phyloP scores from a whole-genome alignment of 495 filamentous ascomycete species.

The Aspergillus cavernicola region DNA sequence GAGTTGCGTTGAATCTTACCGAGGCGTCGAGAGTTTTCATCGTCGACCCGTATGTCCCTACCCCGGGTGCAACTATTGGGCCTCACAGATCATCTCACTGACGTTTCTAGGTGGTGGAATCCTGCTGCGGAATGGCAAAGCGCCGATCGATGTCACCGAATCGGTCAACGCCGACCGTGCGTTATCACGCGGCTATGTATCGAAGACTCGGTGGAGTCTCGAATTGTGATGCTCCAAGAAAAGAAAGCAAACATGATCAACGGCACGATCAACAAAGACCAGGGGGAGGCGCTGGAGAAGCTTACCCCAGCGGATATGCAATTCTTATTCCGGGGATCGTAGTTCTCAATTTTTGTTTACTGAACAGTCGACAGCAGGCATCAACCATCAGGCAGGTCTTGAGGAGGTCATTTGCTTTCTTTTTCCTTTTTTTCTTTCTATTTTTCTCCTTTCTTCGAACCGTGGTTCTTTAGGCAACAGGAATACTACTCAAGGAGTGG shows the following conservation, averaged over 20 bases:
- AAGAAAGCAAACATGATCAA: constrained; percentile 97
- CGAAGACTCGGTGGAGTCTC: constrained; percentile 90
- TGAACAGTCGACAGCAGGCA: background rate
- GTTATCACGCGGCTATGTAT: constrained; percentile 93
- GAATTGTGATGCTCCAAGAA: constrained; percentile 92
- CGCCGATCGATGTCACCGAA: constrained; percentile 94
- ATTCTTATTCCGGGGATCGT: constrained; percentile 82
- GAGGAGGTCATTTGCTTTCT: background rate
- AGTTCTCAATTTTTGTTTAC: background rate
- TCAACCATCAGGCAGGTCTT: background rate
- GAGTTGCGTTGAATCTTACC: constrained; percentile 90
- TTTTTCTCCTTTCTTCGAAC: background rate
- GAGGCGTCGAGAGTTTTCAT: constrained; percentile 94
- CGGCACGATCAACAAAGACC: constrained; percentile 89
- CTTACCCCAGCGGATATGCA: constrained; percentile 88
- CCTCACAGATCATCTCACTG: background rate
- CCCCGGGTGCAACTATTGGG: background rate
- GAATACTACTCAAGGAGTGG: background rate
- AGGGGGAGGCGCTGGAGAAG: constrained; percentile 75
- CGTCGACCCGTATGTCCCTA: constrained; percentile 73
- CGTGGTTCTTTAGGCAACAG: constrained; percentile 1
- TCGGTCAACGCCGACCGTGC: constrained; percentile 88
- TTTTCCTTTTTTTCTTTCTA: background rate
- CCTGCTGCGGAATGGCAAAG: constrained; percentile 97
- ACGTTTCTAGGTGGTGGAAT: constrained; percentile 77